Evolutionary conservation across 1,284 basidiomycete genomes (phyloP).

Genomic region (Ustilago bromivora): DNA sequence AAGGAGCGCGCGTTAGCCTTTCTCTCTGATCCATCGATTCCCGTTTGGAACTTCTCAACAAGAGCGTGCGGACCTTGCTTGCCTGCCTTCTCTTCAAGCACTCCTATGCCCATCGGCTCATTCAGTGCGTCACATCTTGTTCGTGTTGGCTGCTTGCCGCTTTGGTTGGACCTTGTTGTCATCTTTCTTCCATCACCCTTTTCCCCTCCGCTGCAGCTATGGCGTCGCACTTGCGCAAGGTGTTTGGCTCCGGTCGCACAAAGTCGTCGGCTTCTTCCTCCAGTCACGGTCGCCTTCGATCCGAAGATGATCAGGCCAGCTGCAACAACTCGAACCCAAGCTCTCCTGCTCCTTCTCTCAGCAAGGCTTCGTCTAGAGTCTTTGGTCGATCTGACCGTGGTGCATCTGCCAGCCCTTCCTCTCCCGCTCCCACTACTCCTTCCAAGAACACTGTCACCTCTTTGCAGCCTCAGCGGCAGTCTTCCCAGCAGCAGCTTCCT

Average conservation of each 20-base stretch:
- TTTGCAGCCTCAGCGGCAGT: slow-evolving; percentile 3
- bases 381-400: slow-evolving; percentile 43
- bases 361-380: slow-evolving; percentile 34
- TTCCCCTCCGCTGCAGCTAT: slow-evolving; percentile 18
- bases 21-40: slow-evolving; percentile 6
- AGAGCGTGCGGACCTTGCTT: background rate
- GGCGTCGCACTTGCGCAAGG: slow-evolving; percentile 52
- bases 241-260: slow-evolving; percentile 53
- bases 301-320: slow-evolving; percentile 34
- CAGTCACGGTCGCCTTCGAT: slow-evolving; percentile 28
- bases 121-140: background rate
- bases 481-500: slow-evolving; percentile 13
- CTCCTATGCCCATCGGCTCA: slow-evolving; percentile 14
- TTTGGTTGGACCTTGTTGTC: slow-evolving; percentile 10
- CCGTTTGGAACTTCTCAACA: slow-evolving; percentile 14
- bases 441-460: slow-evolving; percentile 15
- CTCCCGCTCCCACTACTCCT: slow-evolving; percentile 15
- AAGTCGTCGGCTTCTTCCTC: slow-evolving; percentile 44
- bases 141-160: background rate
- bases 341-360: slow-evolving; percentile 38
- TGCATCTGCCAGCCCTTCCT: slow-evolving; percentile 31
- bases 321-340: slow-evolving; percentile 29
- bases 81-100: background rate
- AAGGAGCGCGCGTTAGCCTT: slow-evolving; percentile 6
- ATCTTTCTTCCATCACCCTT: slow-evolving; percentile 37